phyloP scores from a whole-genome alignment of 305 asterid species.

The Ajuga reptans region DNA sequence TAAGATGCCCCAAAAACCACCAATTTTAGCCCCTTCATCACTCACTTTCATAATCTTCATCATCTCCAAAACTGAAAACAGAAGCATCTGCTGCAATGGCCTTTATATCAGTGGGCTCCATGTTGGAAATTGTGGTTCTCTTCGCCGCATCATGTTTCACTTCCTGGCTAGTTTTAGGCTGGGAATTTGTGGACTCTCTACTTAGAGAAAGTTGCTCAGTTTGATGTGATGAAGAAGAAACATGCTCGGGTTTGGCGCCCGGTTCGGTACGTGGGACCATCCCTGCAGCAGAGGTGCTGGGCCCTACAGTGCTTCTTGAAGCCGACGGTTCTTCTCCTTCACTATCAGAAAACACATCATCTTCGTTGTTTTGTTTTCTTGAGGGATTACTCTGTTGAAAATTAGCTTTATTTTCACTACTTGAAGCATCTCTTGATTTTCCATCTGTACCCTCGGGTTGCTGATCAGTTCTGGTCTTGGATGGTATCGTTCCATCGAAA shows the following conservation, averaged over 20 bases:
- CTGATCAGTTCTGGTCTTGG: constrained; percentile 32
- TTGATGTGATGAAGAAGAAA: constrained; percentile 35
- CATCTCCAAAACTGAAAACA: constrained; percentile 92
- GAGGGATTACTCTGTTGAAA: constrained; percentile 35
- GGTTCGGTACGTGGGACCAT: constrained; percentile 33
- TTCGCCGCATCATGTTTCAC: constrained; percentile 33
- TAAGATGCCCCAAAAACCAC: neutral
- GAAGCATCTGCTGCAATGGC: constrained; percentile 99
- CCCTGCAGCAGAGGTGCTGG: constrained; percentile 27
- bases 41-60: constrained; percentile 81
- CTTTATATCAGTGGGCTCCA: constrained; percentile 67
- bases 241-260: constrained; percentile 28
- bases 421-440: constrained; percentile 33
- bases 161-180: constrained; percentile 28
- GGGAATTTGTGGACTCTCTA: constrained; percentile 26
- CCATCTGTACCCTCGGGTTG: constrained; percentile 33
- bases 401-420: constrained; percentile 33
- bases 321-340: constrained; percentile 61
- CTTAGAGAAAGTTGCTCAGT: constrained; percentile 45
- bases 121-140: constrained; percentile 37
- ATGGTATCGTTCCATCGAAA: constrained; percentile 49
- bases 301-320: constrained; percentile 30
- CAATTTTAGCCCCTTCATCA: constrained; percentile 20
- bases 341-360: constrained; percentile 83
- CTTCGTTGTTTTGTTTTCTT: constrained; percentile 43